Evolutionary conservation across 176 grass and related monocot species (phyloP).

Genomic region (Lolium multiflorum): DNA sequence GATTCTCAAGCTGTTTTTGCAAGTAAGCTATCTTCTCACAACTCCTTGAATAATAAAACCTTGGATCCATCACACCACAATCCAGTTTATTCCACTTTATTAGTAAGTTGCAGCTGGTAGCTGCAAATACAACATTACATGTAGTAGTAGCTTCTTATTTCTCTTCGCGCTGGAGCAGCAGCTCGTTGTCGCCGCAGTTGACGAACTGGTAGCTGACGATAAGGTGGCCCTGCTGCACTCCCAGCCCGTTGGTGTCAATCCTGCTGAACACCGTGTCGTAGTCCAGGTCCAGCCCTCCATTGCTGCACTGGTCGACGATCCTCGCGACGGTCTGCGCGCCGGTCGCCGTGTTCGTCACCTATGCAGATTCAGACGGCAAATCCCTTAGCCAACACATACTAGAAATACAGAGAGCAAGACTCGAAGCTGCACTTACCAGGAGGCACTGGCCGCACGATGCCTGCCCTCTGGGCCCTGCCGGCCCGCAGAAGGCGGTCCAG

Average conservation of each 20-base stretch:
- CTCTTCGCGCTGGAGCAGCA: not conserved
- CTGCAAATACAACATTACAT: not conserved
- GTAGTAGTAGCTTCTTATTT: not conserved
- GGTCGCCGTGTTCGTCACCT: slow-evolving; percentile 65
- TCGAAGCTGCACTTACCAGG: slow-evolving; percentile 52
- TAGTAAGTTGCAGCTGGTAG: not conserved
- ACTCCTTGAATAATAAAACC: not conserved
- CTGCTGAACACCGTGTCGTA: slow-evolving; percentile 45
- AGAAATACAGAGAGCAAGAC: not conserved
- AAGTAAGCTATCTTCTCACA: not conserved
- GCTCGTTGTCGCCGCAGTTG: not conserved
- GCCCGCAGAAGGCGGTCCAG: slow-evolving; percentile 87
- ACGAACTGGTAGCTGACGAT: slow-evolving; percentile 64
- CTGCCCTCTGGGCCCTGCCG: slow-evolving; percentile 38
- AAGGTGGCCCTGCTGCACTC: slow-evolving; percentile 7
- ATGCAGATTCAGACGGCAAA: not conserved
- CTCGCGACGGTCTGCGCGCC: slow-evolving; percentile 36
- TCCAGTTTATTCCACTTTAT: not conserved
- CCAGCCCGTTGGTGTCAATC: slow-evolving; percentile 43
- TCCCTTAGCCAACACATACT: not conserved
- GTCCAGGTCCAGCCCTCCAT: slow-evolving; percentile 65
- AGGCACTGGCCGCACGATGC: slow-evolving; percentile 62
- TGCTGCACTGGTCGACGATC: slow-evolving; percentile 68
- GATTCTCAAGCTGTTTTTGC: not conserved
- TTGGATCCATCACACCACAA: not conserved